Evolutionary conservation across 345 rosid species (phyloP).

Genomic region (Rhodamnia argentea): DNA sequence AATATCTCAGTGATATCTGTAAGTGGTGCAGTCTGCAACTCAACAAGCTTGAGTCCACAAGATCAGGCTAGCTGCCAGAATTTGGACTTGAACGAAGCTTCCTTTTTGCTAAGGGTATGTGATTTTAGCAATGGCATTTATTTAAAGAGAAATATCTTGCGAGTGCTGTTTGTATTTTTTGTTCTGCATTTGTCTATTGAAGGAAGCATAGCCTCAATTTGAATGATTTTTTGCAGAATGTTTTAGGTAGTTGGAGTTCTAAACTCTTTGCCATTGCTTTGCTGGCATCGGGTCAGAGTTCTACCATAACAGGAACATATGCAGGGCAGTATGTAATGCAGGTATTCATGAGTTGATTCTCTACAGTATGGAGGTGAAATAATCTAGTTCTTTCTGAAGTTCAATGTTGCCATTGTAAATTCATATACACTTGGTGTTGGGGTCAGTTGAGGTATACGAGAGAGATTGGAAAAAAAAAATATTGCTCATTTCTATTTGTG

Average conservation of each 20-base stretch:
- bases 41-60: slow-evolving; percentile 43
- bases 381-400: neutral
- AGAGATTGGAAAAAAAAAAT: neutral
- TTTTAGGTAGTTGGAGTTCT: slow-evolving; percentile 93
- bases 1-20: slow-evolving; percentile 83
- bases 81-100: slow-evolving; percentile 84
- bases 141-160: neutral
- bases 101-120: slow-evolving; percentile 77
- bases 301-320: slow-evolving; percentile 95
- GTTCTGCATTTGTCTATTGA: neutral
- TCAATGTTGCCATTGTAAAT: neutral
- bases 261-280: slow-evolving; percentile 85
- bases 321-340: slow-evolving; percentile 98
- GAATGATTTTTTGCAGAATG: slow-evolving; percentile 41
- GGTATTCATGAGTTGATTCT: slow-evolving; percentile 22
- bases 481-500: neutral
- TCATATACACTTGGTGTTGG: neutral
- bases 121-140: neutral
- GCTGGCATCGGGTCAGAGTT: slow-evolving; percentile 95
- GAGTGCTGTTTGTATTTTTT: neutral
- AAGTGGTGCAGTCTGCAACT: slow-evolving; percentile 82
- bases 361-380: neutral
- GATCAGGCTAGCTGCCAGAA: slow-evolving; percentile 60
- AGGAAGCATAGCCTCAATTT: neutral
- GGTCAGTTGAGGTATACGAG: neutral